phyloP scores from a whole-genome alignment of 768 basidiomycete genomes.

The Kockovaella imperatae region DNA sequence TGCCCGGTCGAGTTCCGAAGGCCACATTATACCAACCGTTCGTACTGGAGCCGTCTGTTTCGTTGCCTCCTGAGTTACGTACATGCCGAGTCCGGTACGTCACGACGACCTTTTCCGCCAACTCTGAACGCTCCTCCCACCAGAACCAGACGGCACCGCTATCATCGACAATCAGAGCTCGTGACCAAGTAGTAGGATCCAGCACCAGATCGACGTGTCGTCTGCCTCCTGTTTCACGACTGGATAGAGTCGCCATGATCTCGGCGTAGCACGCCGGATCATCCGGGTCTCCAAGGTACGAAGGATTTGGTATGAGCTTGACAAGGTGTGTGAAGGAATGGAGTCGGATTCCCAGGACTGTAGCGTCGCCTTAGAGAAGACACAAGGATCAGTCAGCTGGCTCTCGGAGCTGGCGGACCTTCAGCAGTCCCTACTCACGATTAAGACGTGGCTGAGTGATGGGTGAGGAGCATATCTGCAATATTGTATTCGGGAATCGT shows the following conservation, averaged over 20 bases:
- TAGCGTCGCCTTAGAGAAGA: slow-evolving; percentile 14
- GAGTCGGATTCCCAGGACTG: slow-evolving; percentile 15
- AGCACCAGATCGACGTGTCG: slow-evolving; percentile 24
- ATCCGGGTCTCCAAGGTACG: slow-evolving; percentile 7
- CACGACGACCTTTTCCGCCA: slow-evolving; percentile 1
- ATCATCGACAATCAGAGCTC: slow-evolving; percentile 26
- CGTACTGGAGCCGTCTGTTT: slow-evolving; percentile 18
- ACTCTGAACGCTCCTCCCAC: slow-evolving; percentile 16
- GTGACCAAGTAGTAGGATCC: slow-evolving; percentile 19
- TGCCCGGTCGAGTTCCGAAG: slow-evolving; percentile 20
- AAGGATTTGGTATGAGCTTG: slow-evolving; percentile 20
- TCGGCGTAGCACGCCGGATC: slow-evolving; percentile 1
- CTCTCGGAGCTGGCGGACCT: not conserved
- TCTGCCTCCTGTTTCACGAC: slow-evolving; percentile 16
- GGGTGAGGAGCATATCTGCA: slow-evolving; percentile 23
- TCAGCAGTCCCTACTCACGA: slow-evolving; percentile 5
- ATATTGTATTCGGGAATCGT: slow-evolving; percentile 21
- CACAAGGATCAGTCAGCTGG: not conserved
- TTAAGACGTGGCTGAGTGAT: slow-evolving; percentile 15
- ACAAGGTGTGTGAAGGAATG: slow-evolving; percentile 20
- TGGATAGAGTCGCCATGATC: slow-evolving; percentile 6
- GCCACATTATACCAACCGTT: slow-evolving; percentile 23
- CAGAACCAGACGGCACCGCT: slow-evolving; percentile 32
- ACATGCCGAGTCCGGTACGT: slow-evolving; percentile 1
- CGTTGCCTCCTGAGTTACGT: not conserved